These are phyloP conservation scores for Hanseniaspora jakobsenii DNA, from an alignment of 805 yeast genomes.

Conservation along the genomic window DNA sequence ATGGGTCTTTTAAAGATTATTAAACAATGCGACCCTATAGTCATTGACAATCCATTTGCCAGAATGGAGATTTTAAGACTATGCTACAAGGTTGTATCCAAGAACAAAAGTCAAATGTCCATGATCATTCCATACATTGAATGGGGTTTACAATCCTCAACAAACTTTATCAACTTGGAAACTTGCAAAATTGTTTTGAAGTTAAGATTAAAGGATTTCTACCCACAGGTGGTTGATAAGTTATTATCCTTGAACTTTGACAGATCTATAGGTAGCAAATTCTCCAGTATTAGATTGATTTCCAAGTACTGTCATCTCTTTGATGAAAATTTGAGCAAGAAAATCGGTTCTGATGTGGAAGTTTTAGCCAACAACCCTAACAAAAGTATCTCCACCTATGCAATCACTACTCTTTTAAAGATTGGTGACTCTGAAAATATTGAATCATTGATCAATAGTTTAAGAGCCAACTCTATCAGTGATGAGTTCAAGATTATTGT, in stretches of 20 bases:
- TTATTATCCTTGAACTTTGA: conserved; percentile 70
- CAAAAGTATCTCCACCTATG: conserved; percentile 89
- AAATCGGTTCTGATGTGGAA: conserved; percentile 73
- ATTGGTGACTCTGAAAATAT: conserved; percentile 87
- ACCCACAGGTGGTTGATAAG: conserved; percentile 56
- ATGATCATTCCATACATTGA: conserved; percentile 8
- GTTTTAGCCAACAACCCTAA: conserved; percentile 74
- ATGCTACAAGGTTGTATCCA: conserved; percentile 1
- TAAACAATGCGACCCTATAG: conserved; percentile 52
- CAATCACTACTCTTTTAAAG: conserved; percentile 88
- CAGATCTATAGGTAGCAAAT: conserved; percentile 80
- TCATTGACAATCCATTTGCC: conserved; percentile 70
- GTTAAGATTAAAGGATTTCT: conserved; percentile 47
- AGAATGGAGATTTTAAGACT: conserved; percentile 25
- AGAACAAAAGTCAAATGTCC: conserved; percentile 2
- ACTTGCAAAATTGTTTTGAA: conserved; percentile 52
- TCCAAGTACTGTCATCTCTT: conserved; percentile 65
- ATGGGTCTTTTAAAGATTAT: conserved; percentile 88
- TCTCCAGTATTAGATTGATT: conserved; percentile 84
- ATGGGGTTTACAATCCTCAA: conserved; percentile 3
- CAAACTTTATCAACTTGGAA: conserved; percentile 60
- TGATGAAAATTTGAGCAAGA: conserved; percentile 58
- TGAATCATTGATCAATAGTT: conserved; percentile 76
- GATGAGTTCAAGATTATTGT: conserved; percentile 93
- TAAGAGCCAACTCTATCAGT: conserved; percentile 83